Base-by-base conservation (phyloP, 257 asterid species). In the Lantana camara region DNA sequence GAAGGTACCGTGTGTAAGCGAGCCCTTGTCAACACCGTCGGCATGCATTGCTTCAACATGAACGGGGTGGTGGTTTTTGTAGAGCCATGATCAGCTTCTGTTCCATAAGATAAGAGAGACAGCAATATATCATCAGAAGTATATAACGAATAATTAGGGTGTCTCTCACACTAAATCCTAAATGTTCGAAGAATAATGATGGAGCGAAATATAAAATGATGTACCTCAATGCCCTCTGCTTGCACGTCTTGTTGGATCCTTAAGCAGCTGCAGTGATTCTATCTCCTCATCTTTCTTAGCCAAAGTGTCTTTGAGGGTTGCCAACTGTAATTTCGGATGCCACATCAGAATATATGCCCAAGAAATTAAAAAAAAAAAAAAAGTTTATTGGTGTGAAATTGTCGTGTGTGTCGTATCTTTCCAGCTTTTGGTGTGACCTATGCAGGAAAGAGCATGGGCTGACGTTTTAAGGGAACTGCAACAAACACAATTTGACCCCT, bases 261-360 rank as follows among this genome's bases (percentile, higher is more conserved):
- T 82, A 56, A 60, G 70, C 51, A 53, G 47, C 72, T 86, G 95
- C 75, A 89, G 67, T 69, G 80, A 72, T 77, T 82, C 97, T 34
- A 86, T 77, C 82, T 88, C 91, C 71, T 88, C 97, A 40, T 94
- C 96, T 74, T 84, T 94, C 88, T 82, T 85, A 0, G 95, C 95
- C 51, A 94, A 78, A 11, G 87, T 70, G 67, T 94, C 96, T 70
- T 88, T 94, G 49, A 94, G 96, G 44, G 95, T 77, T 22, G 93
- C 82, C 58, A 94, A 92, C 99, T 93, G 69, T 55, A 73, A 14
- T 27, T 5, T 27, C 32, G 5, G 4, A 27, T 27, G 32, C 32
- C 32, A 27, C 32, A 27, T 27, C 5, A 27, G 32, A 27, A 27
- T 27, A 27, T 27, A 27, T 27, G 7, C 14, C 9, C 37, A 51